phyloP scores from a whole-genome alignment of 345 rosid species.

The Euphorbia peplus region DNA sequence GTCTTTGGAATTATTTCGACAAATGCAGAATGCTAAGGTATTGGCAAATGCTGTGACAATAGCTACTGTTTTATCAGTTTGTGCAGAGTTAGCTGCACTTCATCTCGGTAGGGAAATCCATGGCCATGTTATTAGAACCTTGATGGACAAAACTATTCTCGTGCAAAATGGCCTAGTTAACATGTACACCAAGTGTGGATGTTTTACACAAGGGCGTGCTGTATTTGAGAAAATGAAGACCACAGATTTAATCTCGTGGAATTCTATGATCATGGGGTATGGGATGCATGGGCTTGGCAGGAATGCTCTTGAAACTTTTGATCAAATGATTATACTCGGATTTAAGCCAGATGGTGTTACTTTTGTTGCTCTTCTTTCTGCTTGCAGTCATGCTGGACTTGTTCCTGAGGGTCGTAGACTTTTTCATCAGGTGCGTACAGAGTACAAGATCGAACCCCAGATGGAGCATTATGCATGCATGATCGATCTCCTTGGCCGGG shows the following conservation, averaged over 20 bases:
- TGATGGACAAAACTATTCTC: slow-evolving; percentile 46
- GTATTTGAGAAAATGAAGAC: slow-evolving; percentile 45
- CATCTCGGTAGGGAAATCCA: slow-evolving; percentile 64
- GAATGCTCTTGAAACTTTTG: slow-evolving; percentile 46
- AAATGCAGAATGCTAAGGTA: slow-evolving; percentile 46
- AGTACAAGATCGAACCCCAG: slow-evolving; percentile 44
- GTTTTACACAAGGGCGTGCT: slow-evolving; percentile 37
- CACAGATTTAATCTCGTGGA: slow-evolving; percentile 60
- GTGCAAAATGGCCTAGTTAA: slow-evolving; percentile 64
- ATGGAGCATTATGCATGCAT: slow-evolving; percentile 72
- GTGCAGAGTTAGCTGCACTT: slow-evolving; percentile 58
- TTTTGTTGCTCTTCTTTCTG: slow-evolving; percentile 72
- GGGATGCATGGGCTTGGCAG: slow-evolving; percentile 64
- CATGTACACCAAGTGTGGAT: slow-evolving; percentile 73
- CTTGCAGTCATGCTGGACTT: slow-evolving; percentile 75
- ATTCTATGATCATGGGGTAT: slow-evolving; percentile 59
- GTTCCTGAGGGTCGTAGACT: slow-evolving; percentile 48
- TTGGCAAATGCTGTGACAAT: slow-evolving; percentile 53
- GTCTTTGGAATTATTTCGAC: slow-evolving; percentile 51
- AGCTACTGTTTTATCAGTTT: slow-evolving; percentile 54
- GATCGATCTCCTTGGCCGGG: slow-evolving; percentile 73
- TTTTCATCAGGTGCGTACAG: slow-evolving; percentile 40
- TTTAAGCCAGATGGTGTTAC: slow-evolving; percentile 53
- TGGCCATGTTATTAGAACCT: slow-evolving; percentile 51
- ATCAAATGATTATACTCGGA: slow-evolving; percentile 50